Base-by-base conservation (phyloP, 345 rosid species). In the Moringa oleifera region DNA sequence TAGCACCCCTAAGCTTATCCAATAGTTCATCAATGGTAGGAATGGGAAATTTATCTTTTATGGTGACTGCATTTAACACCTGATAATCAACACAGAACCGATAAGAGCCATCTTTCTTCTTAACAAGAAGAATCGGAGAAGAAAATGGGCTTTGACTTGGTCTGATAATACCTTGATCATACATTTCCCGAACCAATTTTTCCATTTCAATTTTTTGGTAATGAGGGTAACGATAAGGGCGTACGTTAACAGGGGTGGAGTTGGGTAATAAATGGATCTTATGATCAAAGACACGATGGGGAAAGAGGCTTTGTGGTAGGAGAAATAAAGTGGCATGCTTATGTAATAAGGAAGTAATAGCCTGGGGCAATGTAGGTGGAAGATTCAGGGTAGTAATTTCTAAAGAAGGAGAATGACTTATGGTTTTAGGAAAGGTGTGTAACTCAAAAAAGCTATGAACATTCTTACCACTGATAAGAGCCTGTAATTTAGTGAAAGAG, bases 1-100 rank as follows among this genome's bases (percentile, higher is more conserved):
- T 6, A 6, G 61, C 57, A 6, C 65, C 61, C 13, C 53, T 20
- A 0, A 64, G 11, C 21, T 70, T 61, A 19, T 33, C 62, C 12
- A 58, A 18, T 0, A 58, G 7, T 2, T 23, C 17, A 58, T 31
- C 62, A 33, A 58, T 15, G 6, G 16, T 41, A 18, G 62, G 62
- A 22, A 53, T 58, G 16, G 50, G 49, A 36, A 31, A 58, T 0
- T 18, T 33, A n/a, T 58, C 62, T 9, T 31, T 31, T 0, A 58
- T 41, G 3, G 23, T 58, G 16, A 9, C 46, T 13, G 8, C 3
- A 12, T 58, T 58, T 4, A 58, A 5, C 11, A 23, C 8, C 4
- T 51, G 12, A 37, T 58, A 58, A 20, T 58, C 62, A 6, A 58
- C 18, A 8, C 23, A 33, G n/a, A 58, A 20, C 1, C 18, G 46